Base-by-base conservation (phyloP, 768 basidiomycete species). In the Pleurotus djamor region DNA sequence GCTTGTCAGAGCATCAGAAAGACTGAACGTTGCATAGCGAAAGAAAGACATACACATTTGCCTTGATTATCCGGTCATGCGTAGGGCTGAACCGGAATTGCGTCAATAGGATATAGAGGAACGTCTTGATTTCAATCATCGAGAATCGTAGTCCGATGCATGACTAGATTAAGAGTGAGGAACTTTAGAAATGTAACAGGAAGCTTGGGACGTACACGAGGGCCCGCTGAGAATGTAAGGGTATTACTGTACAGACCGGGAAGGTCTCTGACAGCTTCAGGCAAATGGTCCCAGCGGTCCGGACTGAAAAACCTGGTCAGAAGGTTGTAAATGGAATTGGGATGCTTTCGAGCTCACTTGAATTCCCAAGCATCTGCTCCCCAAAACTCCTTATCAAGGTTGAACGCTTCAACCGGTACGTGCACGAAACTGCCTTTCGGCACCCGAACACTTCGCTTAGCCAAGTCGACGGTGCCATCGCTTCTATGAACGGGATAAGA, bases 61-160 rank as follows among this genome's bases (percentile, higher is more conserved):
- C 78, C 64, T 82, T 83, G 59, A 75, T 69, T 12, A 89, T 82
- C 60, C 77, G 78, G 12, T 80, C 77, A n/a, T 73, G 75, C 2
- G 85, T 83, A 59, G 77, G 68, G n/a, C 68, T 61, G 65, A 88
- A 93, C 5, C 71, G 75, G 64, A 92, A 94, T 65, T 83, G 80
- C 10, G 85, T 85, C 45, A 94, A 63, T 17, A 94, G 77, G 52
- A 86, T 79, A 65, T 84, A 91, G 7, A 92, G 66, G 67, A 94
- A 87, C 0, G 83, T 79, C 73, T 94, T 94, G 63, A 92, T 86
- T 74, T 94, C 91, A 57, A 93, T 89, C 68, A 92, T 74, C 4
- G 92, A 90, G 69, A 94, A 92, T 21, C 87, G 84, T 75, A 89
- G 79, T 2, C 92, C 92, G 51, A 92, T 89, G 67, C 92, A 94